phyloP scores from a whole-genome alignment of 306 rosid genomes.

The Arachis hypogaea region DNA sequence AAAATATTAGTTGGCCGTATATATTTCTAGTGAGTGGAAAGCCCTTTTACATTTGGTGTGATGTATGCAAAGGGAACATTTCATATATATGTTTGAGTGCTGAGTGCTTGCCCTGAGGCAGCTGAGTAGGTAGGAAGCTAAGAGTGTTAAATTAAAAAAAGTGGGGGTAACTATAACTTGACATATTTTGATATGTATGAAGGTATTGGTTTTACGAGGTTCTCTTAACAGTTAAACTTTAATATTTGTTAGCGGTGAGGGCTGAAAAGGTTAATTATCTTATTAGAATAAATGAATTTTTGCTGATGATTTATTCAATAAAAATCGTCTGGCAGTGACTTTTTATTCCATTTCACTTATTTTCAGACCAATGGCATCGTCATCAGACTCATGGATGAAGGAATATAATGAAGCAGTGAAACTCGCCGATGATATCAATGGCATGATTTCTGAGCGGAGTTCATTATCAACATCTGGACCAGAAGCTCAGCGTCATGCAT shows the following conservation, averaged over 20 bases:
- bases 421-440: conserved; percentile 83
- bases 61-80: conserved; percentile 2
- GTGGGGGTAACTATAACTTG: not conserved
- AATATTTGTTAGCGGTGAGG: not conserved
- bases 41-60: not conserved
- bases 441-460: conserved; percentile 86
- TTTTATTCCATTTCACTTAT: not conserved
- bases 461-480: conserved; percentile 79
- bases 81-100: not conserved
- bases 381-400: conserved; percentile 93
- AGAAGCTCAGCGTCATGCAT: conserved; percentile 85
- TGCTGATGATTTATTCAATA: conserved; percentile 8
- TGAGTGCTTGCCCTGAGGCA: conserved; percentile 5
- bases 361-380: conserved; percentile 78
- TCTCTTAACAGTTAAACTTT: not conserved
- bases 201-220: conserved; percentile 2
- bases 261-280: conserved; percentile 24
- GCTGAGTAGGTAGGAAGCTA: not conserved
- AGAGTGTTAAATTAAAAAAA: not conserved
- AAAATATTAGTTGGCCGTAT: conserved; percentile 27
- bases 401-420: conserved; percentile 90
- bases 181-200: not conserved
- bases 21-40: not conserved
- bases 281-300: conserved; percentile 5
- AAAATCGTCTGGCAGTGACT: conserved; percentile 4